Conservation (phyloP, 805 yeast species). For the Candida argentea region DNA sequence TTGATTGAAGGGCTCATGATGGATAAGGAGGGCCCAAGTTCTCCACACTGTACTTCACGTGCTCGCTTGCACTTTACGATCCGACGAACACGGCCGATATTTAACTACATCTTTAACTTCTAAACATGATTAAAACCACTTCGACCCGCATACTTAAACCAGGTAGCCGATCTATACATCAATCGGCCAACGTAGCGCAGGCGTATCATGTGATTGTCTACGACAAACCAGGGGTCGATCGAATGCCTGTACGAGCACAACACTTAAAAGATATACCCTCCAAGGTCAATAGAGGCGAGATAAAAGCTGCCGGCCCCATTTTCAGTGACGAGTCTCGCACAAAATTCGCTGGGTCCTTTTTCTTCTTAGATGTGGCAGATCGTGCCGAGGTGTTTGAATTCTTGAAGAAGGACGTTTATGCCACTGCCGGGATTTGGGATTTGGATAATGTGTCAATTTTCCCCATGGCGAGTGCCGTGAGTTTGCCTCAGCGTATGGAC, state of each 20-base stretch:
- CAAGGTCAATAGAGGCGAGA: constrained; percentile 24
- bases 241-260: constrained; percentile 39
- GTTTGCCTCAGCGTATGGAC: constrained; percentile 25
- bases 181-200: constrained; percentile 1
- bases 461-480: constrained; percentile 35
- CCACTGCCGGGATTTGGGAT: constrained; percentile 68
- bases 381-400: constrained; percentile 57
- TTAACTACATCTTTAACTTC: too few species aligned
- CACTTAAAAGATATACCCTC: constrained; percentile 43
- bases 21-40: too few species aligned
- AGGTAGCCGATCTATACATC: too few species aligned
- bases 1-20: too few species aligned
- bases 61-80: too few species aligned
- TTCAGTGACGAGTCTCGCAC: constrained; percentile 32
- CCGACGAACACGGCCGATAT: too few species aligned
- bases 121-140: too few species aligned
- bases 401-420: constrained; percentile 54
- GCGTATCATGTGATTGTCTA: constrained; percentile 48
- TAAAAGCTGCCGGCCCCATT: constrained; percentile 35
- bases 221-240: constrained; percentile 58
- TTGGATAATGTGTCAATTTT: constrained; percentile 47
- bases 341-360: constrained; percentile 58
- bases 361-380: constrained; percentile 53
- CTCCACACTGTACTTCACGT: too few species aligned
- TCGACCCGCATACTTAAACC: too few species aligned